These are phyloP conservation scores for Allomyces javanicus DNA, from an alignment of 192 early-diverging fungal genomes.

Conservation along the genomic window DNA sequence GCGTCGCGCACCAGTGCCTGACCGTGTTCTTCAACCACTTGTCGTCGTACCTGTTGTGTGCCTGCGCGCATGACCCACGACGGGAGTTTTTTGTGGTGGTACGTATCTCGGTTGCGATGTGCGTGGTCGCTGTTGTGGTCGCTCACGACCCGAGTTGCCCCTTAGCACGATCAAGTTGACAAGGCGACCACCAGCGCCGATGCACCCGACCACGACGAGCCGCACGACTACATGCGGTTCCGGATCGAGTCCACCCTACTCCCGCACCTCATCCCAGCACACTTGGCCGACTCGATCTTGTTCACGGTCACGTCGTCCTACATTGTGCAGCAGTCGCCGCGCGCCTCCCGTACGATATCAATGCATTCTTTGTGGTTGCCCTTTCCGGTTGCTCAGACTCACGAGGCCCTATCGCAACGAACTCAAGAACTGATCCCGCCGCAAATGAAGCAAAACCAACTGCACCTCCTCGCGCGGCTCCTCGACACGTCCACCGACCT, in stretches of 20 bases:
- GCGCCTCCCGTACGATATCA: background rate
- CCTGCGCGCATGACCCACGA: constrained; percentile 32
- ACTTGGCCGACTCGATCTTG: background rate
- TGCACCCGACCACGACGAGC: no score
- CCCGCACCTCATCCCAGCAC: background rate
- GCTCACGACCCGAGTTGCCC: no score
- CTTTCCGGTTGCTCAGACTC: no score
- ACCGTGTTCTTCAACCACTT: constrained; percentile 36
- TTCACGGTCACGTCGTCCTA: background rate
- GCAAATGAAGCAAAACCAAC: background rate
- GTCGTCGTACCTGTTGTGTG: constrained; percentile 46
- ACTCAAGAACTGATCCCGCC: background rate
- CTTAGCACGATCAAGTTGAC: no score
- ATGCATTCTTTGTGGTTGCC: background rate
- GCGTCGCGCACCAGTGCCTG: constrained; percentile 23
- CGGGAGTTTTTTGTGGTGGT: constrained; percentile 42
- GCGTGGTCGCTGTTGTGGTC: no score
- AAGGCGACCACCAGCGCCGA: no score
- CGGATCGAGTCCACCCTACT: background rate
- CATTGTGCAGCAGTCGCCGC: background rate
- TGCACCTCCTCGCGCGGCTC: background rate
- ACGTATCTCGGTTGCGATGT: background rate
- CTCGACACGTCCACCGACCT: background rate
- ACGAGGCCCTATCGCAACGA: no score
- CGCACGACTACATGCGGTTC: background rate